A percentile compares a stretch with the other conserved stretches of the same genome.
Conservation (phyloP, 371 early-diverging fungal genomes). For the Mucor lusitanicus region DNA sequence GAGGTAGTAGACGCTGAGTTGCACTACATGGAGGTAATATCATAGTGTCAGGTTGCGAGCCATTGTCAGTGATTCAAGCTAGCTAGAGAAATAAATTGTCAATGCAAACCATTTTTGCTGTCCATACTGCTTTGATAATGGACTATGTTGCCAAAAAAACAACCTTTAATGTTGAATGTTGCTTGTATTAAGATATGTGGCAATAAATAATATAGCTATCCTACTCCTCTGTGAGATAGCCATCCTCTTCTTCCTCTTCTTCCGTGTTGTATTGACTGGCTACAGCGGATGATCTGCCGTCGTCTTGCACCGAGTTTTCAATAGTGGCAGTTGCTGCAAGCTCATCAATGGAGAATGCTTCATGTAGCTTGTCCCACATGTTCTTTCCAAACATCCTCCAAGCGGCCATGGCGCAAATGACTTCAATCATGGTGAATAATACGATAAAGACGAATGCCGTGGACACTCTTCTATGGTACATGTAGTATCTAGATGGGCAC, state of each 20-base stretch:
- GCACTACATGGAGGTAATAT: neutral
- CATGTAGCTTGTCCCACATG: slow-evolving; percentile 42
- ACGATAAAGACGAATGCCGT: slow-evolving; percentile 72
- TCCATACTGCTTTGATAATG: too few species aligned
- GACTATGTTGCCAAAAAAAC: too few species aligned
- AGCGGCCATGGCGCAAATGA: slow-evolving; percentile 65
- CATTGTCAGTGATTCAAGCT: neutral
- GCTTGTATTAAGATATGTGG: neutral
- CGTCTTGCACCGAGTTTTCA: neutral
- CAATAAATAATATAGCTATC: neutral
- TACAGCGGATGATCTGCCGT: neutral
- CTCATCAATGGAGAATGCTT: slow-evolving; percentile 21
- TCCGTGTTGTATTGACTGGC: slow-evolving; percentile 4
- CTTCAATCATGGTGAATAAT: slow-evolving; percentile 76
- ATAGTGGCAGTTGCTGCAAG: neutral
- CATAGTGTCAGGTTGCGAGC: neutral
- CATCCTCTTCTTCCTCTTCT: slow-evolving; percentile 16
- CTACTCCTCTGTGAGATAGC: slow-evolving; percentile 22
- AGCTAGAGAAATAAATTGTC: neutral
- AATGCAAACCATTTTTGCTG: neutral
- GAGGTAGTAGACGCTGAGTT: slow-evolving; percentile 1
- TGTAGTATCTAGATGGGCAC: slow-evolving; percentile 56
- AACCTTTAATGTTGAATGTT: too few species aligned
- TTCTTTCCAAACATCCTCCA: slow-evolving; percentile 67
- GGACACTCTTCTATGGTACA: slow-evolving; percentile 83